Percentiles rank a stretch among this genome's conserved stretches.
Conservation (phyloP, 2,329 filamentous ascomycete species). For the Neocucurbitaria cava region DNA sequence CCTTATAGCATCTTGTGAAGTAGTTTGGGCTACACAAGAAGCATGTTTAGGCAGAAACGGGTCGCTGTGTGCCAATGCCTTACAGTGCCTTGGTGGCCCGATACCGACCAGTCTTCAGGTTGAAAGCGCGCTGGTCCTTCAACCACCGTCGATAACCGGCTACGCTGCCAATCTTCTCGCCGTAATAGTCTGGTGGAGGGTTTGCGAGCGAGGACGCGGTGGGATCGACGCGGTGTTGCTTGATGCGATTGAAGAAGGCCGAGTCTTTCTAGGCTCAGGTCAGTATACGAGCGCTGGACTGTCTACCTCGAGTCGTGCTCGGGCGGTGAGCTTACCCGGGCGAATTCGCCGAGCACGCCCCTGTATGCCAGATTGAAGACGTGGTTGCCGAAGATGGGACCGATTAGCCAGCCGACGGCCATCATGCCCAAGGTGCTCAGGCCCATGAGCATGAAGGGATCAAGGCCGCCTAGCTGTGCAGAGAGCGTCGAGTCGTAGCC, state of each 20-base stretch:
- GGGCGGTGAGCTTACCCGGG: constrained; percentile 60
- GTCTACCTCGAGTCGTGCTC: too few relatives aligned
- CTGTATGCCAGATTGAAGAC: constrained; percentile 80
- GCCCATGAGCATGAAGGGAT: constrained; percentile 86
- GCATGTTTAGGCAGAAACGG: not conserved
- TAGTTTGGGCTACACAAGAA: not conserved
- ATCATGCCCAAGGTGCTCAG: constrained; percentile 78
- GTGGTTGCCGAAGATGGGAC: constrained; percentile 80
- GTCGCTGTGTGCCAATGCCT: not conserved
- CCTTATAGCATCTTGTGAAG: not conserved
- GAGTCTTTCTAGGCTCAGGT: constrained; percentile 75
- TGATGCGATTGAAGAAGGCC: constrained; percentile 90
- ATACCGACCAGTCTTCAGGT: constrained; percentile 74
- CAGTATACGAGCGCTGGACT: not conserved
- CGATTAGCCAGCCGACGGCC: constrained; percentile 85
- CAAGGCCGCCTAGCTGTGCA: constrained; percentile 81
- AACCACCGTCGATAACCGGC: constrained; percentile 92
- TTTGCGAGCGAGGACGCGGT: constrained; percentile 87
- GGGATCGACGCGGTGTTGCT: constrained; percentile 90
- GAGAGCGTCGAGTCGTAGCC: constrained; percentile 71
- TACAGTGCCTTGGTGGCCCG: constrained; percentile 27
- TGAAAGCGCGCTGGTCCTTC: constrained; percentile 96
- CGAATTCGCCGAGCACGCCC: constrained; percentile 74
- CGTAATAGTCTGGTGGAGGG: constrained; percentile 96
- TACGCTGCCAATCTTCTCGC: constrained; percentile 96